phyloP scores from a whole-genome alignment of 1,284 basidiomycete species.

The Marasmius fiardii region DNA sequence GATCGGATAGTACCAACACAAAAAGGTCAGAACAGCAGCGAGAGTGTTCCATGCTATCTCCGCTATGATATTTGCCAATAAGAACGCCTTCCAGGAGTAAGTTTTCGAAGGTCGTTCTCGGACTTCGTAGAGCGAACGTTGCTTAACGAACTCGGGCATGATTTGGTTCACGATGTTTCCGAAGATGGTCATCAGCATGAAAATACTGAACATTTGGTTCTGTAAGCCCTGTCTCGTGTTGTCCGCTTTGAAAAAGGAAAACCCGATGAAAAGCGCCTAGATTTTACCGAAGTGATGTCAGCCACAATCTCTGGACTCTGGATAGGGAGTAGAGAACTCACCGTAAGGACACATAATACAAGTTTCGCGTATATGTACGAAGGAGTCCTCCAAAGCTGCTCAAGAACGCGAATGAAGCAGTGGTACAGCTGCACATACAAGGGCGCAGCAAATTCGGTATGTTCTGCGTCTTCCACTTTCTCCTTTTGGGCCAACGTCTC shows the following conservation, averaged over 20 bases:
- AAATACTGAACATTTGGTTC: conserved; percentile 57
- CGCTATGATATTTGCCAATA: conserved; percentile 57
- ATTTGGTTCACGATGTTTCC: conserved; percentile 23
- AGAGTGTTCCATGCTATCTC: conserved; percentile 68
- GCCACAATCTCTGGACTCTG: neutral
- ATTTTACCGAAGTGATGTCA: conserved; percentile 2
- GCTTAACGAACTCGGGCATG: conserved; percentile 24
- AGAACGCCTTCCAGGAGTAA: conserved; percentile 79
- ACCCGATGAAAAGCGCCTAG: conserved; percentile 48
- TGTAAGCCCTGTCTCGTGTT: conserved; percentile 59
- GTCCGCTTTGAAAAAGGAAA: conserved; percentile 60
- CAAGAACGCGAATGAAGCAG: conserved; percentile 24
- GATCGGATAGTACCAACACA: conserved; percentile 72
- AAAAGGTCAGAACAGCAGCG: conserved; percentile 54
- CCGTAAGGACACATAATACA: conserved; percentile 36
- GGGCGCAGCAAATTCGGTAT: conserved; percentile 38
- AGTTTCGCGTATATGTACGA: conserved; percentile 68
- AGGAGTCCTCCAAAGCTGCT: conserved; percentile 41
- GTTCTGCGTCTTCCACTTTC: conserved; percentile 5
- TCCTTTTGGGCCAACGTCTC: neutral
- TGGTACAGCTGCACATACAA: conserved; percentile 37
- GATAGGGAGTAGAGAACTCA: conserved; percentile 3
- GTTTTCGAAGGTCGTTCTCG: conserved; percentile 71
- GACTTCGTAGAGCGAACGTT: conserved; percentile 58
- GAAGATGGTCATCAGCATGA: conserved; percentile 6